A percentile compares a stretch with the other conserved stretches of the same genome.
phyloP scores from a whole-genome alignment of 805 yeast species.

The Candida ovalis region DNA sequence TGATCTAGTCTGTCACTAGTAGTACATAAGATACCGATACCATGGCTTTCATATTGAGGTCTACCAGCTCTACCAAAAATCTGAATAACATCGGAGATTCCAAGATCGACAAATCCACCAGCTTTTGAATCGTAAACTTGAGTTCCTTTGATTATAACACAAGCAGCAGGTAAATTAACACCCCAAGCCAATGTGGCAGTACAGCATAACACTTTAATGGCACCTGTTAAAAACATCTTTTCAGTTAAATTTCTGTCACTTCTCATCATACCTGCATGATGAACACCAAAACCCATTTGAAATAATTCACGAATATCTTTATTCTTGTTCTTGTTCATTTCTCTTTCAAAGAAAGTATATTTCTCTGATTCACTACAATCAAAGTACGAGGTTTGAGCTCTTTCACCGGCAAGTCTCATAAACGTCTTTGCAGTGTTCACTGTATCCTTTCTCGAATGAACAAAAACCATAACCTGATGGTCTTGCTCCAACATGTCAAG shows the following conservation, averaged over 20 bases:
- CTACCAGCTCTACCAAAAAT: constrained; percentile 99
- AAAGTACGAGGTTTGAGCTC: constrained; percentile 53
- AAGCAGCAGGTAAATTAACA: constrained; percentile 97
- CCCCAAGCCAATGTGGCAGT: constrained; percentile 99
- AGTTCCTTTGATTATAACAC: constrained; percentile 93
- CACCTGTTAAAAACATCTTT: constrained; percentile 79
- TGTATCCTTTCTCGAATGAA: constrained; percentile 93
- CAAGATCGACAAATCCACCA: constrained; percentile 92
- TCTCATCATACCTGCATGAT: constrained; percentile 96
- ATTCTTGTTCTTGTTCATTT: constrained; percentile 66
- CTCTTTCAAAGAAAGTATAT: constrained; percentile 50
- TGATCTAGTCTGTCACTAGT: constrained; percentile 78
- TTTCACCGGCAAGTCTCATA: constrained; percentile 61
- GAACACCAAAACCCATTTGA: constrained; percentile 81
- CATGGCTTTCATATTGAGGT: constrained; percentile 90
- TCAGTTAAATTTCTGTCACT: constrained; percentile 88
- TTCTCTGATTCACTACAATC: constrained; percentile 47
- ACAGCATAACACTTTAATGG: constrained; percentile 85
- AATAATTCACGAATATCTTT: constrained; percentile 80
- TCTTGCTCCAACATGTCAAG: constrained; percentile 63
- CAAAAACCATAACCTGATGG: constrained; percentile 93
- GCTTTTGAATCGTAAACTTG: constrained; percentile 91
- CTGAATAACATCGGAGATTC: constrained; percentile 95
- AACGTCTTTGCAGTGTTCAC: constrained; percentile 74
- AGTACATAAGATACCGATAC: constrained; percentile 90